Evolutionary conservation across 2,329 filamentous ascomycete genomes (phyloP).

Genomic region (Alternaria novae-zelandiae): DNA sequence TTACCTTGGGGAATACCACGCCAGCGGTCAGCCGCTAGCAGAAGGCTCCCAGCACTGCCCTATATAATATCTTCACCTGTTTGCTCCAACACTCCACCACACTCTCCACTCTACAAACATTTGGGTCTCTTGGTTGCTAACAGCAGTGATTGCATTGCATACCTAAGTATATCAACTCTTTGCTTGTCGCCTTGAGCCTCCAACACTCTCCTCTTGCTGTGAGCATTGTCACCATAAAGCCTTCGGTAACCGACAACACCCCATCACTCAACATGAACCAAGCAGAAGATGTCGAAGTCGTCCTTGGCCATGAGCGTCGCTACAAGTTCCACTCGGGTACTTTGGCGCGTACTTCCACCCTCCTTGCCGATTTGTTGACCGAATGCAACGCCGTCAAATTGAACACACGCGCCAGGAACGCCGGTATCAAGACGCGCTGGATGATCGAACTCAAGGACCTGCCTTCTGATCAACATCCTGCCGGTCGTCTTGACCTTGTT

Average conservation of each 20-base stretch:
- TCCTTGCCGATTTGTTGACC: conserved; percentile 40
- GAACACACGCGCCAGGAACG: conserved; percentile 27
- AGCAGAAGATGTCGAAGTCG: conserved; percentile 44
- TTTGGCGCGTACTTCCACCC: conserved; percentile 40
- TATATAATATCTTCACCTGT: not conserved
- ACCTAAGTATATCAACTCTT: not conserved
- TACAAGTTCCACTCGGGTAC: conserved; percentile 46
- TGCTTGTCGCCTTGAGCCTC: not conserved
- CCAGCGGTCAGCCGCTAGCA: not conserved
- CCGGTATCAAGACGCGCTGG: conserved; percentile 38
- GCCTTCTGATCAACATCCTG: conserved; percentile 24
- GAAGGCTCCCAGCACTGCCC: not conserved
- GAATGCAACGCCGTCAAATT: conserved; percentile 38
- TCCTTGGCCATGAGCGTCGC: conserved; percentile 35
- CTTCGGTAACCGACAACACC: not conserved
- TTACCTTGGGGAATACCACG: not conserved
- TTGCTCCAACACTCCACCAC: not conserved
- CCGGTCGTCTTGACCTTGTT: conserved; percentile 33
- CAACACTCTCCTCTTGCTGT: not conserved
- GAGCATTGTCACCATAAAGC: not conserved
- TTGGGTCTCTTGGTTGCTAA: not conserved
- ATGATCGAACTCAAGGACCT: conserved; percentile 41
- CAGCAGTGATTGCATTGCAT: not conserved
- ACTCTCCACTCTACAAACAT: not conserved
- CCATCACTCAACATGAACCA: conserved; percentile 34